phyloP scores from a whole-genome alignment of 2,329 filamentous ascomycete species.

The Huntiella bhutanensis region DNA sequence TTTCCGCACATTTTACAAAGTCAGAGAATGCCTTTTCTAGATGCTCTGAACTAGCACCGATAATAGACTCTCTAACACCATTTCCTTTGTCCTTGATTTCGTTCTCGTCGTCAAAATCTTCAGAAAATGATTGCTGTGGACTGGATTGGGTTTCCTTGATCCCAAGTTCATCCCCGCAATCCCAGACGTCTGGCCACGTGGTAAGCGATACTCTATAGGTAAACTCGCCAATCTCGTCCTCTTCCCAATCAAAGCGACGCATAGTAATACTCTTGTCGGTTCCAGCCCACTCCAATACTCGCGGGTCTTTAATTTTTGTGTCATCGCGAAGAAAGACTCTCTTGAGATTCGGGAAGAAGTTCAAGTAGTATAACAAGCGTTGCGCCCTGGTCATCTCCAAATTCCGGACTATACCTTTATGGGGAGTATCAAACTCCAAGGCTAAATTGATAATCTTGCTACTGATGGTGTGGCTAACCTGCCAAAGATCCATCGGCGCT shows the following conservation, averaged over 20 bases:
- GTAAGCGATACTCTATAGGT: not conserved
- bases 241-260: not conserved
- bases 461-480: not conserved
- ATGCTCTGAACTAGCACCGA: too few species aligned
- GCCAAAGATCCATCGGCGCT: not conserved
- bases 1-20: too few species aligned
- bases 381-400: too few species aligned
- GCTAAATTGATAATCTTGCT: constrained; percentile 7
- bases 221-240: constrained; percentile 3
- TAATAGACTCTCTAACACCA: too few species aligned
- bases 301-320: not conserved
- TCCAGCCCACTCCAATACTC: not conserved
- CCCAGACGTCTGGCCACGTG: not conserved
- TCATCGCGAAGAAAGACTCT: constrained; percentile 3
- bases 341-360: constrained; percentile 4
- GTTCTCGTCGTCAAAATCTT: too few species aligned
- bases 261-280: constrained; percentile 2
- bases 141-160: not conserved
- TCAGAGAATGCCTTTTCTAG: too few species aligned
- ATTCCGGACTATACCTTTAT: not conserved
- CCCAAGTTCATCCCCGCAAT: not conserved
- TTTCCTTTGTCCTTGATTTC: too few species aligned
- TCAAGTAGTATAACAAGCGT: constrained; percentile 2
- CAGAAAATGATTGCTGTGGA: too few species aligned
- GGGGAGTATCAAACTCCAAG: not conserved